These are phyloP conservation scores for Globisporangium spiculum DNA, from an alignment of 352 stramenopile species.

Conservation along the genomic window DNA sequence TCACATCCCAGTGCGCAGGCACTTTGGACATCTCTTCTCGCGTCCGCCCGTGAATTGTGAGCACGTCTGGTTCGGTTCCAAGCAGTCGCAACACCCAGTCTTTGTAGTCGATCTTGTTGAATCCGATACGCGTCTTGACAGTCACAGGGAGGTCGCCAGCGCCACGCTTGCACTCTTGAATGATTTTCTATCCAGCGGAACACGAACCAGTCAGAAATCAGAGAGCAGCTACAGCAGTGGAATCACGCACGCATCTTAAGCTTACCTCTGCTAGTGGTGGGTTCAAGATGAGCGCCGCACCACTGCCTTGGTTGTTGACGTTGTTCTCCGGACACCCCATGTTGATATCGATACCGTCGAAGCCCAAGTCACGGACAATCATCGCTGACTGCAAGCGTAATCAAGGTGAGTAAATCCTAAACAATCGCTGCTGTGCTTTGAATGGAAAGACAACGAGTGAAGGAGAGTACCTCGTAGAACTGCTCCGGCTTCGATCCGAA, in stretches of 20 bases:
- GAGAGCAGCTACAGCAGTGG: background rate
- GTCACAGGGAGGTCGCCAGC: conserved; percentile 64
- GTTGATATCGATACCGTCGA: conserved; percentile 87
- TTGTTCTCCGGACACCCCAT: conserved; percentile 80
- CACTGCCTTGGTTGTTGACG: conserved; percentile 78
- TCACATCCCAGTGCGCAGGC: conserved; percentile 79
- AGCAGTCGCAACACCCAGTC: conserved; percentile 76
- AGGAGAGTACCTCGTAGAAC: conserved; percentile 65
- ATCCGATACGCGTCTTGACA: conserved; percentile 81
- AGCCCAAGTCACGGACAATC: conserved; percentile 75
- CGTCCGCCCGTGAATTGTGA: conserved; percentile 77
- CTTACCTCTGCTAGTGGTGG: conserved; percentile 44
- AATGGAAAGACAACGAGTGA: background rate
- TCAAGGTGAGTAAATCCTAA: background rate
- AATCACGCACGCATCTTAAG: background rate
- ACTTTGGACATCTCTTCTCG: conserved; percentile 84
- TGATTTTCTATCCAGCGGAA: conserved; percentile 34
- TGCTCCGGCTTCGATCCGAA: conserved; percentile 86
- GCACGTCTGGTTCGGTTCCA: conserved; percentile 60
- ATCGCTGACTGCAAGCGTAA: conserved; percentile 46
- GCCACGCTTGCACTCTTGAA: conserved; percentile 64
- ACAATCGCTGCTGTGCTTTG: background rate
- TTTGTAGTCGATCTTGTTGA: conserved; percentile 71
- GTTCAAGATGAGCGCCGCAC: conserved; percentile 62
- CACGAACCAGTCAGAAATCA: background rate